These are phyloP conservation scores for Scheffersomyces insectosa DNA, from an alignment of 1,139 yeast species.

Conservation along the genomic window DNA sequence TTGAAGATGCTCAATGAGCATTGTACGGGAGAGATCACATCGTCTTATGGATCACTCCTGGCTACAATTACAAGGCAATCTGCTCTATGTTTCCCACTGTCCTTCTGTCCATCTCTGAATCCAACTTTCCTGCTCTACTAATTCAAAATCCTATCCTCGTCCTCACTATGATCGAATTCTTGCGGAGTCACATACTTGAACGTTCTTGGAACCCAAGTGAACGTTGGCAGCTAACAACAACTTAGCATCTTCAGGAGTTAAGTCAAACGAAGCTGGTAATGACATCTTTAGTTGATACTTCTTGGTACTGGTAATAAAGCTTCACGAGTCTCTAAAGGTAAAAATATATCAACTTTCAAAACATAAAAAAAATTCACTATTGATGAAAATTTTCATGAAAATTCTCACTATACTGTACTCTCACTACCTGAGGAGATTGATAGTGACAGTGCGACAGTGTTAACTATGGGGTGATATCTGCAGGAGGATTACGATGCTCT, in stretches of 20 bases:
- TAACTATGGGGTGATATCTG: not conserved
- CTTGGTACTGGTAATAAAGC: conserved; percentile 4
- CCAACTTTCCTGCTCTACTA: conserved; percentile 3
- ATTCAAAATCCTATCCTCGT: not conserved
- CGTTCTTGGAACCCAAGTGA: conserved; percentile 99
- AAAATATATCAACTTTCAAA: not conserved
- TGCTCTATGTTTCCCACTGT: too few relatives aligned
- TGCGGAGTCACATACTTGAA: conserved; percentile 68
- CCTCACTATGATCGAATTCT: too few relatives aligned
- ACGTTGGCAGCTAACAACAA: conserved; percentile 99
- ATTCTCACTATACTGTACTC: not conserved
- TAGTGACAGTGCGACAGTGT: not conserved
- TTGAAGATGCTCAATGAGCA: too few relatives aligned
- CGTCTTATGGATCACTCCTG: too few relatives aligned
- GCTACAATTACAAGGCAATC: too few relatives aligned
- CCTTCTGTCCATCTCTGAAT: conserved; percentile 1
- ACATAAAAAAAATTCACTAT: not conserved
- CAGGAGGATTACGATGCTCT: not conserved
- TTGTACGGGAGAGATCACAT: too few relatives aligned
- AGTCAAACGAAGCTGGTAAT: conserved; percentile 86
- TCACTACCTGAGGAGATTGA: conserved; percentile 1
- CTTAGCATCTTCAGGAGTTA: conserved; percentile 99
- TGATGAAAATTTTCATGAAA: conserved; percentile 1
- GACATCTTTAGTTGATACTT: conserved; percentile 52
- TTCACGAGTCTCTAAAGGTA: conserved; percentile 4